phyloP scores from a whole-genome alignment of 1,284 basidiomycete genomes.

The Ceratobasidium sp. region DNA sequence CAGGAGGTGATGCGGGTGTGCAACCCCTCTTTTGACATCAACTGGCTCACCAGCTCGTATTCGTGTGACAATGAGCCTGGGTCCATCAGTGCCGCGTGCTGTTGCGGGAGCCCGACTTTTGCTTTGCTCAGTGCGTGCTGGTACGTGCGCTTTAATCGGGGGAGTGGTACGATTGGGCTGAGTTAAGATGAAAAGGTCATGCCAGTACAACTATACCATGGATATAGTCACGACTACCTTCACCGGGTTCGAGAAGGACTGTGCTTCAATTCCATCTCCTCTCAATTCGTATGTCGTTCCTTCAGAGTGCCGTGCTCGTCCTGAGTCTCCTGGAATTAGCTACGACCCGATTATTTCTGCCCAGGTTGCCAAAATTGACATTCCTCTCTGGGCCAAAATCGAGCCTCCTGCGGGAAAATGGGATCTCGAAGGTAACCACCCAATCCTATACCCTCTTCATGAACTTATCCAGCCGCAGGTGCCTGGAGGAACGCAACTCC shows the following conservation, averaged over 20 bases:
- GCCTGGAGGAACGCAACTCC: slow-evolving; percentile 32
- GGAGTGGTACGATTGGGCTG: background rate
- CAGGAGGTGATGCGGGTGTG: slow-evolving; percentile 37
- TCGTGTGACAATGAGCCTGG: slow-evolving; percentile 30
- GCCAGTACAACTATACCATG: slow-evolving; percentile 42
- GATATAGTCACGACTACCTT: slow-evolving; percentile 36
- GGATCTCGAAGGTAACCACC: slow-evolving; percentile 18
- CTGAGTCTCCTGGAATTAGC: background rate
- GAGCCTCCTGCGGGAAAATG: slow-evolving; percentile 28
- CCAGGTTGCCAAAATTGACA: slow-evolving; percentile 1
- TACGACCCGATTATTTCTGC: slow-evolving; percentile 28
- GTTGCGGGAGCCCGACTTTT: slow-evolving; percentile 42
- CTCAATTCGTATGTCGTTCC: slow-evolving; percentile 11
- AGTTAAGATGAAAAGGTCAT: slow-evolving; percentile 32
- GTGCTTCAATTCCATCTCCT: slow-evolving; percentile 4
- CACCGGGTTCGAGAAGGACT: slow-evolving; percentile 36
- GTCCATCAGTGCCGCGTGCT: slow-evolving; percentile 19
- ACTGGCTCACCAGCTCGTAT: slow-evolving; percentile 21
- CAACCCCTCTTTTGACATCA: slow-evolving; percentile 6
- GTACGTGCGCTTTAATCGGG: background rate
- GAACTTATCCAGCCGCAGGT: background rate
- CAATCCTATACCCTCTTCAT: background rate
- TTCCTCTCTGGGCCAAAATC: slow-evolving; percentile 27
- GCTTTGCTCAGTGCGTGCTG: slow-evolving; percentile 37
- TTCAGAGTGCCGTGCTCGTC: background rate